These are phyloP conservation scores for Rauvolfia tetraphylla DNA, from an alignment of 257 asterid genomes.

Conservation along the genomic window DNA sequence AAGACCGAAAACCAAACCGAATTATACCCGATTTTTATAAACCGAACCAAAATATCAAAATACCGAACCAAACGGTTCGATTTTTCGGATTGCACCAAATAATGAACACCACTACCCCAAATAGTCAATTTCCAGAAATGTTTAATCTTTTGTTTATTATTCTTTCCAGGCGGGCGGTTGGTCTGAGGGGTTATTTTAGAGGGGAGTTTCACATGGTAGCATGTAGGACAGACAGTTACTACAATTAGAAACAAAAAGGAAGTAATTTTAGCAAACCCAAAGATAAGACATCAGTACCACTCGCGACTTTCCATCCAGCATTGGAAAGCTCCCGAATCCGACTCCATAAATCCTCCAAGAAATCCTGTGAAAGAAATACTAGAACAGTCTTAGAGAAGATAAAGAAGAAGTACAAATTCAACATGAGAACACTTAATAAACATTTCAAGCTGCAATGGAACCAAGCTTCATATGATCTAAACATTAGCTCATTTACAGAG, in stretches of 20 bases:
- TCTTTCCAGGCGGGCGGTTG: not conserved
- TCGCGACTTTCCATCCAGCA: slow-evolving; percentile 94
- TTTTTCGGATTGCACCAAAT: no score
- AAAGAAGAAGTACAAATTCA: not conserved
- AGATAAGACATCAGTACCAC: slow-evolving; percentile 44
- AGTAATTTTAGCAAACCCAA: not conserved
- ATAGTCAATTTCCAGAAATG: no score
- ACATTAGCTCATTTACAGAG: not conserved
- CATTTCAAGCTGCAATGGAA: not conserved
- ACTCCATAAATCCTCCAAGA: slow-evolving; percentile 90
- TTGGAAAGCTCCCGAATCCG: slow-evolving; percentile 80
- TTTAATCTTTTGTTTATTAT: not conserved
- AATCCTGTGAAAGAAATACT: slow-evolving; percentile 51
- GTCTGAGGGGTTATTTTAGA: not conserved
- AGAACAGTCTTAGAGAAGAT: slow-evolving; percentile 4
- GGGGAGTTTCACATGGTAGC: not conserved
- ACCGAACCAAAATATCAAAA: no score
- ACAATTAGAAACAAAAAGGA: not conserved
- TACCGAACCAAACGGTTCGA: no score
- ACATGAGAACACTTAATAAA: not conserved
- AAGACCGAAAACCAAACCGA: no score
- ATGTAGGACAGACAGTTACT: not conserved
- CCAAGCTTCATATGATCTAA: not conserved
- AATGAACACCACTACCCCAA: no score
- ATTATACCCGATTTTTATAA: no score